A percentile compares a stretch with the other conserved stretches of the same genome.
Conservation (phyloP, 345 rosid genomes). For the Raphanus sativus region DNA sequence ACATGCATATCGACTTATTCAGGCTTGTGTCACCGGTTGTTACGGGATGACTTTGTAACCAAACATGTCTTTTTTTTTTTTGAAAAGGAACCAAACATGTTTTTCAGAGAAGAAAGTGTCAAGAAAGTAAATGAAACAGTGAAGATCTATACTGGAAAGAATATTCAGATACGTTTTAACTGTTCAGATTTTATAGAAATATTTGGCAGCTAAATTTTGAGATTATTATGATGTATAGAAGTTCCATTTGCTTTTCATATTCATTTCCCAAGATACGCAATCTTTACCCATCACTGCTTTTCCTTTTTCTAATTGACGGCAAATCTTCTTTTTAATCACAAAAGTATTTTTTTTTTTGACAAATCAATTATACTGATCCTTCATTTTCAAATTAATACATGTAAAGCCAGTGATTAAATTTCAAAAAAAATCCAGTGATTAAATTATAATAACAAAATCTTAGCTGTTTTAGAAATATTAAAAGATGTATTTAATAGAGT, state of each 20-base stretch:
- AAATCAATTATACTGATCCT: background rate
- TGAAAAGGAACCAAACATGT: slow-evolving; percentile 21
- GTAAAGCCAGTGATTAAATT: background rate
- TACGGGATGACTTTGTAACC: slow-evolving; percentile 23
- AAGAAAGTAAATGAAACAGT: slow-evolving; percentile 22
- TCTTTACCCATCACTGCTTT: slow-evolving; percentile 37
- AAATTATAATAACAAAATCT: background rate
- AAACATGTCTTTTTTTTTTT: slow-evolving; percentile 17
- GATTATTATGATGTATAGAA: slow-evolving; percentile 17
- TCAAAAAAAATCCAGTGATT: background rate
- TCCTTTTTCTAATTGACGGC: slow-evolving; percentile 34
- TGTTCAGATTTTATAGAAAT: background rate
- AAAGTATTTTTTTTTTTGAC: background rate
- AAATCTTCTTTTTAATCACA: slow-evolving; percentile 35
- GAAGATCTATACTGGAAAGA: background rate
- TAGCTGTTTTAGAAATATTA: background rate
- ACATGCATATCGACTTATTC: background rate
- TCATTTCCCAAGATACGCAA: slow-evolving; percentile 37
- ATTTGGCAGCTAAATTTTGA: background rate
- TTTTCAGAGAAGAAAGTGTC: slow-evolving; percentile 15
- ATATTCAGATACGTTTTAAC: background rate
- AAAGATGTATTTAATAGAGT: no score
- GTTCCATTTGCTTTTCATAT: slow-evolving; percentile 22
- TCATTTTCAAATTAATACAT: background rate
- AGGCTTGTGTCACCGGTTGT: background rate